Evolutionary conservation across 352 stramenopile genomes (phyloP), one percentile per base, ranked within the genome.

Genomic region (Phytophthora pisi): DNA sequence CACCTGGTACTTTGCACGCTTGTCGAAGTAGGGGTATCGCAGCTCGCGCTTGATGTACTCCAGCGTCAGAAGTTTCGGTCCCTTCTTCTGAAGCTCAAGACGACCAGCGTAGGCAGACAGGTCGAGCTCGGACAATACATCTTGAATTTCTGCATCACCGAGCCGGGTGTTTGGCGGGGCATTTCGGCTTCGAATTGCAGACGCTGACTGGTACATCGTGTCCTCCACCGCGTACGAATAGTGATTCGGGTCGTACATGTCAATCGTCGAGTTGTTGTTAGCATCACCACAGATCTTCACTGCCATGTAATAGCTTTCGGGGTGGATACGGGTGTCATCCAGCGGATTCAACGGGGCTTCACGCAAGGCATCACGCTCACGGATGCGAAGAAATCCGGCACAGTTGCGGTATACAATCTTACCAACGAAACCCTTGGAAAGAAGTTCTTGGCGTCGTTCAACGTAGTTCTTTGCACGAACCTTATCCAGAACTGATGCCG

Each of bases 221-320:
- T 97, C 89, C 83, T 97, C 89, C 6, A 97, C 89, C 3, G 87
- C 88, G 49, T 95, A 96, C 9, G 89, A 96, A 65, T 97, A 97
- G 57, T 97, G 88, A 49, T 95, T 94, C 34, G 89, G 89, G 36
- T 97, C 89, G 51, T 95, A 97, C 85, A 97, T 93, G 68, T 97
- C 89, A 49, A 97, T 96, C 3, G 88, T 96, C 34, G 88, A 95
- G 66, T 97, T 96, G 74, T 96, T 95, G 74, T 96, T 97, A 7
- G 89, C 89, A 62, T 97, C 88, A 53, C 89, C 89, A 62, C 89
- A 97, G 70, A 97, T 97, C 55, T 96, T 96, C 18, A 97, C 89
- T 10, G 89, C 89, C 89, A 97, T 97, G 66, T 95, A 97, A 66
- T 97, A 97, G 42, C 89, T 97, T 64, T 97, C 89, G 2, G 89